A percentile compares a stretch with the other conserved stretches of the same genome.
These are phyloP conservation scores for Euphorbia lathyris DNA, from an alignment of 345 rosid genomes.

Conservation along the genomic window DNA sequence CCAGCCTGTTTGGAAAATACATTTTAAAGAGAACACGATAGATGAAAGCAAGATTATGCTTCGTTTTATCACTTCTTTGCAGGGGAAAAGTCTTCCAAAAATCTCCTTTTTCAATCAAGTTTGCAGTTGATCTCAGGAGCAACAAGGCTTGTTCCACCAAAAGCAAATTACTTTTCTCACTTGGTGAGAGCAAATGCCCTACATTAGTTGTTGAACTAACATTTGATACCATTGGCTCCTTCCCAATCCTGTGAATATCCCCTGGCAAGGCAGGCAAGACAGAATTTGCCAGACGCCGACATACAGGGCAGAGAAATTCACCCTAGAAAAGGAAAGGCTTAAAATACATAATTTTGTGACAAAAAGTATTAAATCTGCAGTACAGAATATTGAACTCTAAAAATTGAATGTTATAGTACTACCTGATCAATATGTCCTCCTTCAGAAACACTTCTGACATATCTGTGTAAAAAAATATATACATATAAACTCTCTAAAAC, in stretches of 20 bases:
- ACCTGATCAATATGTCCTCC: conserved; percentile 91
- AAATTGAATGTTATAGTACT: neutral
- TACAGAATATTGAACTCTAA: neutral
- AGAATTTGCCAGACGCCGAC: conserved; percentile 86
- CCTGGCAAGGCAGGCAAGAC: conserved; percentile 62
- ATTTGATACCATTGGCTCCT: conserved; percentile 42
- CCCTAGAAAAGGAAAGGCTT: conserved; percentile 45
- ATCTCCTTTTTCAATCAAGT: conserved; percentile 46
- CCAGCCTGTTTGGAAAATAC: conserved; percentile 44
- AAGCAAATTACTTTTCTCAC: conserved; percentile 34
- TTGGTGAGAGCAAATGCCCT: conserved; percentile 24
- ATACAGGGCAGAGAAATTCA: conserved; percentile 95
- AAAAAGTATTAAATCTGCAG: neutral
- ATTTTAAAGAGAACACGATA: conserved; percentile 50
- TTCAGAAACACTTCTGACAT: conserved; percentile 61
- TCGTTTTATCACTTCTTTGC: conserved; percentile 37
- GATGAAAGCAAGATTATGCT: conserved; percentile 49
- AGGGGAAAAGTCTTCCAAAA: conserved; percentile 40
- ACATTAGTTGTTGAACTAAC: conserved; percentile 15
- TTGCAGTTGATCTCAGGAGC: conserved; percentile 61
- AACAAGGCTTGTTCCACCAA: conserved; percentile 54
- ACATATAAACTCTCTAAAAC: conserved; percentile 1
- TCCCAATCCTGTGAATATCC: conserved; percentile 41
- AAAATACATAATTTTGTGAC: neutral
- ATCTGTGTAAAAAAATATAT: conserved; percentile 39